These are phyloP conservation scores for Polyporus arcularius DNA, from an alignment of 768 basidiomycete genomes.

Conservation along the genomic window DNA sequence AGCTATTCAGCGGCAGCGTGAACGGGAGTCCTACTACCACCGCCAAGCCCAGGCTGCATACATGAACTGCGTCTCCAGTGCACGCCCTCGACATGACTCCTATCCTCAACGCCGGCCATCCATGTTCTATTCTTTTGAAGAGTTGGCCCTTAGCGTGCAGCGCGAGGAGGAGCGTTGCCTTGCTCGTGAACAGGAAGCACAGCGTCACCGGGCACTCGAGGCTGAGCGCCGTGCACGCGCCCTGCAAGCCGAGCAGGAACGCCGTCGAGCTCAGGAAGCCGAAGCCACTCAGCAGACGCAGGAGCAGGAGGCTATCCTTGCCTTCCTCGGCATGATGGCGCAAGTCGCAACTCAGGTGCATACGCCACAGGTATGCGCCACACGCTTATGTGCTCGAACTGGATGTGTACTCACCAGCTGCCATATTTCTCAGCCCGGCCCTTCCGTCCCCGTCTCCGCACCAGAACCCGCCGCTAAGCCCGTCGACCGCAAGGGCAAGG, in stretches of 20 bases:
- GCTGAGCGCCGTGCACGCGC: background rate
- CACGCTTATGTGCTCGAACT: too few species aligned
- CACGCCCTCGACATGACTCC: too few species aligned
- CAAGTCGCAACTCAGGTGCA: too few species aligned
- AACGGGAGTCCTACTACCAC: too few species aligned
- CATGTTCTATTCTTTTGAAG: too few species aligned
- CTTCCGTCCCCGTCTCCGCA: background rate
- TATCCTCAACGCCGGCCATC: too few species aligned
- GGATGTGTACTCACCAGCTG: background rate
- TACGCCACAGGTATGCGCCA: too few species aligned
- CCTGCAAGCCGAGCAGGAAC: background rate
- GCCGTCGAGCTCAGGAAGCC: background rate
- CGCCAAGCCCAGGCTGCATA: too few species aligned
- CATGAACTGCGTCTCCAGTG: too few species aligned
- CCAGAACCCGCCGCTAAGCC: background rate
- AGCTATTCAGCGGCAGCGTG: too few species aligned
- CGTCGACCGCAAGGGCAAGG: slow-evolving; percentile 22
- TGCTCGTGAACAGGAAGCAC: slow-evolving; percentile 13
- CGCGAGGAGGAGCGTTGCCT: slow-evolving; percentile 13
- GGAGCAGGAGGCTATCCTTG: background rate
- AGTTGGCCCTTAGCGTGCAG: too few species aligned
- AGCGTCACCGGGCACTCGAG: slow-evolving; percentile 1
- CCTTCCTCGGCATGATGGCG: background rate
- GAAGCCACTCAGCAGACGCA: background rate
- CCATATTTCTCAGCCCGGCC: background rate